Evolutionary conservation across 768 basidiomycete species (phyloP), one percentile per base, ranked within the genome.

Genomic region (Russula sp.): DNA sequence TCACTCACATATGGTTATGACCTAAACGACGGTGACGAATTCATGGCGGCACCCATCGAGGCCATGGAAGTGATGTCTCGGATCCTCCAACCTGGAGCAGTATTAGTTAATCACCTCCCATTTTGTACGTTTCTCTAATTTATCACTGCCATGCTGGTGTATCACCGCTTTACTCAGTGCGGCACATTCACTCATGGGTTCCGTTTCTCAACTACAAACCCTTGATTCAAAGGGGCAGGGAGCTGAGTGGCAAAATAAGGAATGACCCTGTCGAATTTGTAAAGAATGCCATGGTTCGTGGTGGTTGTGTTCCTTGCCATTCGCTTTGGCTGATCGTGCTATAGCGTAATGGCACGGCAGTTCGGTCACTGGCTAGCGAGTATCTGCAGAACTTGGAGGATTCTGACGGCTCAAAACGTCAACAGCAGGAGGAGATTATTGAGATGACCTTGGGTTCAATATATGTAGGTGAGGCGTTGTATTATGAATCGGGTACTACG

Each of bases 171-270:
- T 53, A 5, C 7, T 7, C 18, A 65, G 64, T 65, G 30, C 51
- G 59, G 10, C 53, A 61, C 22, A 46, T 65, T 13, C 63, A 52
- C 22, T 52, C 57, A 14, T 64, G 63, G 63, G 32, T 64, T 1
- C 63, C 63, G n/a, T 46, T 46, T 36, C 10, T 65, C 16, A 55
- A 28, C 36, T 55, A 55, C 22, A 8, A 38, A 9, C 36, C 22
- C 8, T 9, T 55, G 22, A 20, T 22, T 5, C 34, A 14, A 24
- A 22, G 6, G 13, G 53, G 53, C 5, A 36, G n/a, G 53, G 7
- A 38, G 22, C 22, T 55, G 14, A 24, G 53, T 24, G 36, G 38
- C 2, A 55, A 24, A 9, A 38, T 55, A 8, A 55, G 16, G 53
- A 55, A 55, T 10, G 34, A 16, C 13, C 53, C 53, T 2, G 26